phyloP scores from a whole-genome alignment of 2,329 filamentous ascomycete species.

The Plectosphaerella cucumerina region DNA sequence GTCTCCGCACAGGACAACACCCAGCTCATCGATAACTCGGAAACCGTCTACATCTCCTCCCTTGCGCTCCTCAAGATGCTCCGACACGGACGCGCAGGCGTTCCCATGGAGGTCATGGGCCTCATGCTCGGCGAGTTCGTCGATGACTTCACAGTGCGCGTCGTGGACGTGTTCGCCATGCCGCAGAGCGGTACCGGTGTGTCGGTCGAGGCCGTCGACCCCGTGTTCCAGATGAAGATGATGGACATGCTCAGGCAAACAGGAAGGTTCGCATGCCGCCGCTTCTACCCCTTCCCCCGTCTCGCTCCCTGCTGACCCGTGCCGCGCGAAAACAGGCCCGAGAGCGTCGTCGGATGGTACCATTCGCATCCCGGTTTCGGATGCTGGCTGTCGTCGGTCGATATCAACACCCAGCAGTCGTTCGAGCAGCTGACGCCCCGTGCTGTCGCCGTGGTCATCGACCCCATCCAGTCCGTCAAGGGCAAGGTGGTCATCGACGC shows the following conservation, averaged over 20 bases:
- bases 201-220: conserved; percentile 96
- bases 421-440: conserved; percentile 97
- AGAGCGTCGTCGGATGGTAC: conserved; percentile 98
- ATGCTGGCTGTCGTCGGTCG: conserved; percentile 97
- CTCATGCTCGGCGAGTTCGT: conserved; percentile 99
- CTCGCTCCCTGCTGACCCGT: conserved; percentile 4
- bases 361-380: conserved; percentile 99
- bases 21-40: conserved; percentile 95
- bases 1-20: conserved; percentile 65
- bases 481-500: conserved; percentile 99
- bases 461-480: conserved; percentile 98
- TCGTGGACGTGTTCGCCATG: conserved; percentile 99
- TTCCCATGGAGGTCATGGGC: conserved; percentile 99
- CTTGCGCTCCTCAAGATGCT: conserved; percentile 98
- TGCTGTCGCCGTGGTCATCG: conserved; percentile 95
- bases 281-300: conserved; percentile 2
- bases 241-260: conserved; percentile 99
- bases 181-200: conserved; percentile 97
- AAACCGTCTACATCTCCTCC: conserved; percentile 98
- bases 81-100: conserved; percentile 91
- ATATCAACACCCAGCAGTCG: conserved; percentile 99
- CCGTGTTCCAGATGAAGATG: conserved; percentile 99
- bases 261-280: conserved; percentile 62
- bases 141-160: conserved; percentile 96
- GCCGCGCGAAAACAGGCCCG: conserved; percentile 56